A percentile compares a stretch with the other conserved stretches of the same genome.
Conservation (phyloP, 495 filamentous ascomycete species). For the Cudoniella acicularis region DNA sequence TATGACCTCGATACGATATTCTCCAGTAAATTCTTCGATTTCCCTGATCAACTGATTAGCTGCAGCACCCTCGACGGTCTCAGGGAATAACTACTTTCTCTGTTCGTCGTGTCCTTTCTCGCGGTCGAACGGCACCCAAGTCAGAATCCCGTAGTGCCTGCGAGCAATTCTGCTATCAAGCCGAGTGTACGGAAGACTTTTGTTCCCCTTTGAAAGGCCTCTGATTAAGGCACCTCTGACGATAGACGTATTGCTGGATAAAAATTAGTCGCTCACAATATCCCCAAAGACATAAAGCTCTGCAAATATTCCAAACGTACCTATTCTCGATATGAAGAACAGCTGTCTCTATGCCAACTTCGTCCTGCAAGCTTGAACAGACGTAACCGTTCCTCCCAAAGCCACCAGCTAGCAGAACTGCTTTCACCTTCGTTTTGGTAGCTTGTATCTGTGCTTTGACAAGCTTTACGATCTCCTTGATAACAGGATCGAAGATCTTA, state of each 20-base stretch:
- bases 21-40: background rate
- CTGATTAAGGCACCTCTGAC: background rate
- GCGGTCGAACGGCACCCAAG: background rate
- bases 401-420: conserved; percentile 39
- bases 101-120: background rate
- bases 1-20: background rate
- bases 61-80: background rate
- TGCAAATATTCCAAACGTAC: background rate
- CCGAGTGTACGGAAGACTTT: background rate
- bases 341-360: conserved; percentile 12
- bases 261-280: background rate
- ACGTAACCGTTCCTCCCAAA: conserved; percentile 41
- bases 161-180: background rate
- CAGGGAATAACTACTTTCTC: background rate
- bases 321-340: background rate
- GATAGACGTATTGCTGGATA: background rate
- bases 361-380: conserved; percentile 29
- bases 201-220: background rate
- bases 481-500: conserved; percentile 34
- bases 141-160: background rate
- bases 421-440: conserved; percentile 27
- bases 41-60: background rate
- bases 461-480: conserved; percentile 30
- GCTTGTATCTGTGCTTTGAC: conserved; percentile 32
- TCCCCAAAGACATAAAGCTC: background rate